A percentile compares a stretch with the other conserved stretches of the same genome.
Conservation (phyloP, 2,329 filamentous ascomycete species). For the Penicillium corylophilum region DNA sequence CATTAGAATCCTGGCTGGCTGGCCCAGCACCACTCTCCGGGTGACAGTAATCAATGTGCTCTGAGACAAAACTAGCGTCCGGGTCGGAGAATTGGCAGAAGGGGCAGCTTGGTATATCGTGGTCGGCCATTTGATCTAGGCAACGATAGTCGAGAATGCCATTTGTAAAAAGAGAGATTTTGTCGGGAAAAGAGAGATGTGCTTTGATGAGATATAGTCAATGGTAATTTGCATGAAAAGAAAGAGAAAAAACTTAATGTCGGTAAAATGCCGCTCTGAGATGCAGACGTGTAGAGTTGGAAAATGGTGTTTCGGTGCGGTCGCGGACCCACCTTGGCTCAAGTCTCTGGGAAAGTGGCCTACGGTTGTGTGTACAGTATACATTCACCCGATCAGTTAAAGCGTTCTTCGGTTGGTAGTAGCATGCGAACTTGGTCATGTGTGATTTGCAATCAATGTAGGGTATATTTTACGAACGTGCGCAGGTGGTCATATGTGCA, state of each 20-base stretch:
- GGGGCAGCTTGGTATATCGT: conserved; percentile 36
- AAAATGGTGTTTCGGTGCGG: neutral
- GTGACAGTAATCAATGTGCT: conserved; percentile 48
- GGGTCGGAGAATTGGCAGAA: conserved; percentile 47
- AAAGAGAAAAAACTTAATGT: neutral
- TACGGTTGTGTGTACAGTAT: no score
- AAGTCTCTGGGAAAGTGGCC: neutral
- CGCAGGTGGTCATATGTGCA: no score
- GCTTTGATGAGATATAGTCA: neutral
- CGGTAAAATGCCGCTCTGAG: neutral
- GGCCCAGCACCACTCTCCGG: conserved; percentile 38
- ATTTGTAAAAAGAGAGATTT: neutral
- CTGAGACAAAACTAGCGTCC: conserved; percentile 40
- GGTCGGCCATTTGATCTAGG: conserved; percentile 19
- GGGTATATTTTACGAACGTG: no score
- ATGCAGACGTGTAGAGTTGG: neutral
- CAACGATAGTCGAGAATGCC: neutral
- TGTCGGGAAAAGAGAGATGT: neutral
- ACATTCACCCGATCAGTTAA: neutral
- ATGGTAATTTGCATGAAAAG: neutral
- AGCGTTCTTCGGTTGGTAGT: no score
- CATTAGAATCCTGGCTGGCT: conserved; percentile 18
- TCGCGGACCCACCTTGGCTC: neutral
- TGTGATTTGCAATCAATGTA: no score
- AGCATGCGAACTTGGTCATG: no score